Evolutionary conservation across 352 stramenopile genomes (phyloP).

Genomic region (Phytophthora macrochlamydospora): DNA sequence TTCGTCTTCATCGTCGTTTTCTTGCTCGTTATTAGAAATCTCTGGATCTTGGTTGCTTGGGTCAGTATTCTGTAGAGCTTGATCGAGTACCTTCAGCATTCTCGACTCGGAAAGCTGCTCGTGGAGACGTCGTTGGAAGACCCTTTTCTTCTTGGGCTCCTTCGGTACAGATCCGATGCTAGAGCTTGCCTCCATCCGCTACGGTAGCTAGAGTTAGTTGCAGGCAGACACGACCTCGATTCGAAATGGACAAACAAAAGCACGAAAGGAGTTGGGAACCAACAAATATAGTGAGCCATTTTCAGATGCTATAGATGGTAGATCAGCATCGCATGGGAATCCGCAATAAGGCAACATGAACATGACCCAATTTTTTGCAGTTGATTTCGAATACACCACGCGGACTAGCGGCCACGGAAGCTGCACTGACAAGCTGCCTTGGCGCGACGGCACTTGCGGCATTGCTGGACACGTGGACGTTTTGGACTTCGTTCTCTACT

Average conservation of each 20-base stretch:
- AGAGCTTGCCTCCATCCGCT: background rate
- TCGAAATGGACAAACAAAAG: too few species aligned
- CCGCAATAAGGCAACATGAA: constrained; percentile 36
- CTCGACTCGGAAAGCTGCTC: constrained; percentile 70
- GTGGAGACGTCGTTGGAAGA: constrained; percentile 63
- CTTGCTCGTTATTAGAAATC: too few species aligned
- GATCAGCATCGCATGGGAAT: constrained; percentile 37
- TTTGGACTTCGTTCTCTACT: constrained; percentile 46
- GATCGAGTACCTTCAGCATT: constrained; percentile 71
- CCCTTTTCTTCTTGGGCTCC: constrained; percentile 12
- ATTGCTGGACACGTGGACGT: constrained; percentile 49
- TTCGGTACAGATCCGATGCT: constrained; percentile 3
- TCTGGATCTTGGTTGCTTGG: background rate
- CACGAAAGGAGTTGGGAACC: background rate
- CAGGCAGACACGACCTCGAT: too few species aligned
- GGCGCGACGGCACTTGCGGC: constrained; percentile 53
- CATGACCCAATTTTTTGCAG: too few species aligned
- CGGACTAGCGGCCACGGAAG: constrained; percentile 38
- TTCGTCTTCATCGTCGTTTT: constrained; percentile 25
- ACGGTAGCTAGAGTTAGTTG: too few species aligned
- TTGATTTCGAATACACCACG: too few species aligned
- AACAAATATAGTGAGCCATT: constrained; percentile 19
- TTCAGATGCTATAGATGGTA: constrained; percentile 2
- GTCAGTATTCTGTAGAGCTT: constrained; percentile 33
- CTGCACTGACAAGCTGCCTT: constrained; percentile 62